Base-by-base conservation (phyloP, 2,329 filamentous ascomycete species). In the Claviceps sp. region DNA sequence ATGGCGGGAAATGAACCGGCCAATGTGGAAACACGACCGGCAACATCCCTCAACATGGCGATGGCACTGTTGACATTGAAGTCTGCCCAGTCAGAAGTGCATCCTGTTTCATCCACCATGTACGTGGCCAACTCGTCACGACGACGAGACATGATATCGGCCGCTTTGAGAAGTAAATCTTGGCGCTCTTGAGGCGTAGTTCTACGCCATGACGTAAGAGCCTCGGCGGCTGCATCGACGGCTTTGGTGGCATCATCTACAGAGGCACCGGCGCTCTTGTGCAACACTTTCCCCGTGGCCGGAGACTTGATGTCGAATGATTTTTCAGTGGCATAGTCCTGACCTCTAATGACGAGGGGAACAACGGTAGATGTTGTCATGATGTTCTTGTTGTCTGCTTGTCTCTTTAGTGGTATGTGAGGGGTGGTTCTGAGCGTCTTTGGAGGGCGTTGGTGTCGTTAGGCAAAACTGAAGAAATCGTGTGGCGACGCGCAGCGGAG, bases 81-180 rank as follows among this genome's bases (percentile, higher is more conserved):
- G 2, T 64, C 59, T 37, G 48, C 65, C 71, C 74, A 79, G 0
- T 52, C 54, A 24, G 52, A 52, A 22, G 64, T 55, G 42, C 62
- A 67, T 30, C 66, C 73, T 0, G 73, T 76, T 64, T 81, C 77
- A 3, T 66, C 59, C 51, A 70, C 67, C 72, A 85, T 80, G 64
- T 82, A 83, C 37, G 70, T 62, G 13, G 66, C 68, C 17, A 88
- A 65, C 64, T 89, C 85, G 7, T 78, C 74, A 24, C 71, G 70
- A 8, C 84, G 77, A 34, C 64, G 66, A 41, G 78, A 71, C 55
- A 90, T 70, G 48, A 89, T 67, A 8, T 82, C 78, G 10, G 84
- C 82, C 0, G 85, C 82, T 62, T 80, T 81, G 53, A 85, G 70
- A 54, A 94, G 74, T 56, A 94, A 80, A 57, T 84, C 78, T 39